Percentiles rank a stretch among this genome's conserved stretches.
These are phyloP conservation scores for Candida dajiaensis DNA, from an alignment of 805 yeast species.

Conservation along the genomic window DNA sequence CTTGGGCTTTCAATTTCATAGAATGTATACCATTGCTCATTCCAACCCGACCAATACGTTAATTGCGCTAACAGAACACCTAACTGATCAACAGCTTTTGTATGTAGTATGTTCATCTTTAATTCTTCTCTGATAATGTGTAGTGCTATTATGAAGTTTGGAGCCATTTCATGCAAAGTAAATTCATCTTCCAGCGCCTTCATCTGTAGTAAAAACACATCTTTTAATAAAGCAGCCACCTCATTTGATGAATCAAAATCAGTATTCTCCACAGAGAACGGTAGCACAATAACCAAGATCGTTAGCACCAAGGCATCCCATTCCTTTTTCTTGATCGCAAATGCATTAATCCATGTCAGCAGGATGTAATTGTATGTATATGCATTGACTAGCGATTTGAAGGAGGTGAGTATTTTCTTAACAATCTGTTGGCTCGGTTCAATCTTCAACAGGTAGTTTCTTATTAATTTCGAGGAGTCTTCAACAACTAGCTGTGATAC, in stretches of 20 bases:
- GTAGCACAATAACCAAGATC: conserved; percentile 43
- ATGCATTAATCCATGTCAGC: conserved; percentile 57
- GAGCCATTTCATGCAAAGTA: conserved; percentile 46
- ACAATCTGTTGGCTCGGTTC: conserved; percentile 43
- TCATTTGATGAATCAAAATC: conserved; percentile 10
- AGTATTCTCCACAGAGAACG: conserved; percentile 30
- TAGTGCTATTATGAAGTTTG: conserved; percentile 59
- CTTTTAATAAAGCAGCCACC: conserved; percentile 7
- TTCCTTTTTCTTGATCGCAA: conserved; percentile 40
- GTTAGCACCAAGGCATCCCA: conserved; percentile 57
- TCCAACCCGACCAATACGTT: conserved; percentile 70
- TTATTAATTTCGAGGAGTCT: conserved; percentile 7
- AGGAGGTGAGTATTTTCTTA: conserved; percentile 38
- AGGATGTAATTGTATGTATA: conserved; percentile 51
- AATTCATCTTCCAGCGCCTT: conserved; percentile 24
- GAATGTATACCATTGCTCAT: conserved; percentile 52
- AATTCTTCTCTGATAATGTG: conserved; percentile 78
- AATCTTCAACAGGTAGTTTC: conserved; percentile 31
- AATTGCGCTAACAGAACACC: conserved; percentile 55
- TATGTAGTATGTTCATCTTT: conserved; percentile 46
- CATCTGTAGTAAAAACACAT: conserved; percentile 12
- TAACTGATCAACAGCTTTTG: conserved; percentile 32
- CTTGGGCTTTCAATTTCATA: conserved; percentile 35
- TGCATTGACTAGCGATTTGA: conserved; percentile 52
- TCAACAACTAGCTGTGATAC: conserved; percentile 15